Evolutionary conservation across 164 flowering plant species (phyloP).

Genomic region (Macadamia integrifolia): DNA sequence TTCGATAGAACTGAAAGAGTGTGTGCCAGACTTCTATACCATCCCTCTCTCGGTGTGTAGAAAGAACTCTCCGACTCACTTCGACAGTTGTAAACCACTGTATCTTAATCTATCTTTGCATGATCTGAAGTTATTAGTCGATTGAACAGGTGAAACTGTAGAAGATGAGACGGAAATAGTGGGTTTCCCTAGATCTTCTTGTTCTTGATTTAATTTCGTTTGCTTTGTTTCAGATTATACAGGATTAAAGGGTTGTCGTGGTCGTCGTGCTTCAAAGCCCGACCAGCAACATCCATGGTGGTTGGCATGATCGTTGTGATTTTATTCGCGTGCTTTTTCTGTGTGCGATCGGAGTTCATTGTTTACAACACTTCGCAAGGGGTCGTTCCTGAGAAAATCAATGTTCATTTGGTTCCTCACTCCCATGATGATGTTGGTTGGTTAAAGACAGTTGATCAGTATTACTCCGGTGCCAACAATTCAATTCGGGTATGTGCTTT

Average conservation of each 20-base stretch:
- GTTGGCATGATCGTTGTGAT: background rate
- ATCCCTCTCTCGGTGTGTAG: no score
- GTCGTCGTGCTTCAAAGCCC: background rate
- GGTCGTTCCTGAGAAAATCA: slow-evolving; percentile 52
- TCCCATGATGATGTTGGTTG: slow-evolving; percentile 92
- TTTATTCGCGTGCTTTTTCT: background rate
- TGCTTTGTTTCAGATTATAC: background rate
- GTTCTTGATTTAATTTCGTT: no score
- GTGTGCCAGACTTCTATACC: no score
- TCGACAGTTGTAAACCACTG: background rate
- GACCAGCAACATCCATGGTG: slow-evolving; percentile 4
- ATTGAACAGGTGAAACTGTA: background rate
- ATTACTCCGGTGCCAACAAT: slow-evolving; percentile 76
- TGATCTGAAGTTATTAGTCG: background rate
- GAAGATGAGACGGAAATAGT: background rate
- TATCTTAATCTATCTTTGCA: background rate
- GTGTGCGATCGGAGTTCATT: slow-evolving; percentile 37
- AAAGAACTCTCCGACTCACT: no score
- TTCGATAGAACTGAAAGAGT: no score
- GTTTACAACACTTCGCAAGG: slow-evolving; percentile 55
- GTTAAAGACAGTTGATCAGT: slow-evolving; percentile 92
- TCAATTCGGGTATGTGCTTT: slow-evolving; percentile 58
- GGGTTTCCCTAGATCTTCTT: background rate
- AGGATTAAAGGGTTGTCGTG: no score
- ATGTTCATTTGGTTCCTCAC: slow-evolving; percentile 88